Base-by-base conservation (phyloP, 2,329 filamentous ascomycete genomes). In the Apiospora saccharicola region DNA sequence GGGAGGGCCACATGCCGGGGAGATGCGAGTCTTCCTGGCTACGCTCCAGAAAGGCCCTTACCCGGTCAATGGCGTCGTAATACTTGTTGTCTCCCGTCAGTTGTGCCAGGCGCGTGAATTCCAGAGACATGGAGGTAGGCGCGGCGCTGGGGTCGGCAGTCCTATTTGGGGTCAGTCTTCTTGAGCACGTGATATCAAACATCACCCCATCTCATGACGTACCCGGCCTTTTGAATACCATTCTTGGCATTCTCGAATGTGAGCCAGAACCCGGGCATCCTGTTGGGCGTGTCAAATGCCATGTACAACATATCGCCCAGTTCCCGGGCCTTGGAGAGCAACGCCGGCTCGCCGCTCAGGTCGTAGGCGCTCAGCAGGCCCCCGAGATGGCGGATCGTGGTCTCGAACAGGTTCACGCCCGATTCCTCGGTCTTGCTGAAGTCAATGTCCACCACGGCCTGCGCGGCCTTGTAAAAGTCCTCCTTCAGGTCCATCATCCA, bases 1-100 rank as follows among this genome's bases (percentile, higher is more conserved):
- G 84, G 26, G 88, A 86, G 0, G 93, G 93, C 92, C 92, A 96
- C 85, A 96, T 87, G 3, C 94, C 94, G 0, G 93, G 93, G 6
- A 96, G 81, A 22, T 84, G 85, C 0, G 93, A 95, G 4, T 85
- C 81, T 76, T 91, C 90, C 82, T 96, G 94, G 70, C 89, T 88
- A 47, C 86, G 84, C 71, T 92, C 87, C n/a, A 97, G 86, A 34
- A 91, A 88, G 72, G 91, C 87, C 13, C 92, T 93, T 67, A 97
- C 89, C 10, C 93, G 88, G 72, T 92, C 91, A 71, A 94, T 88
- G 1, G 93, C 93, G 79, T 95, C 93, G 78, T 91, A 94, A 81
- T 92, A 94, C 77, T 90, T 93, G 71, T 87, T 80, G 72, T 94
- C 85, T 70, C 89, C 89, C 0, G 92, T 94, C 71, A 94, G 83